These are phyloP conservation scores for Plasmodium fragile DNA, from an alignment of 169 alveolate genomes.

Conservation along the genomic window DNA sequence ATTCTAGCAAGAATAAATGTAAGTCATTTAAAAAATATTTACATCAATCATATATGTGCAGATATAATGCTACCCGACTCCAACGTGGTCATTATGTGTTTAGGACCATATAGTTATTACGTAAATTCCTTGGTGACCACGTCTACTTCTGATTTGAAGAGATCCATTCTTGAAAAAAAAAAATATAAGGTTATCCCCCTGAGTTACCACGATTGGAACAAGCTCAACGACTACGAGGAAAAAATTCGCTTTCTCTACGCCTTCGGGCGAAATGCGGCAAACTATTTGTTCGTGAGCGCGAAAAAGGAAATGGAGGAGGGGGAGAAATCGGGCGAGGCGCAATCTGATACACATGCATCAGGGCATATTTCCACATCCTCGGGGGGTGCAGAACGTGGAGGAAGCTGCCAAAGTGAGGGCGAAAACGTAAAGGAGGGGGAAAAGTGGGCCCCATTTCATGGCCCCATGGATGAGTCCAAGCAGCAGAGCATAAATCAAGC, in stretches of 20 bases:
- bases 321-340: neutral
- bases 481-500: neutral
- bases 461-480: neutral
- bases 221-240: conserved; percentile 72
- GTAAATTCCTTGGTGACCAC: conserved; percentile 79
- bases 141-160: conserved; percentile 55
- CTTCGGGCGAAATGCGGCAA: conserved; percentile 73
- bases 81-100: conserved; percentile 79
- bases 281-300: conserved; percentile 20
- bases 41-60: conserved; percentile 81
- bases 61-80: conserved; percentile 81
- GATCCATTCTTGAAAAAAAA: conserved; percentile 32
- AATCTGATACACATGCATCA: neutral
- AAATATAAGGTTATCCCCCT: conserved; percentile 57
- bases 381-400: neutral
- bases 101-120: conserved; percentile 88
- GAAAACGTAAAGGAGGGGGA: neutral
- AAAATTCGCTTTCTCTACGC: conserved; percentile 63
- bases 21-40: conserved; percentile 78
- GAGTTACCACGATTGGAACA: conserved; percentile 73
- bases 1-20: conserved; percentile 75
- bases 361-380: neutral
- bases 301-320: neutral
- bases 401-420: neutral
- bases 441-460: neutral